Conservation (phyloP, 2,329 filamentous ascomycete genomes). For the Ophiostoma perfectum region DNA sequence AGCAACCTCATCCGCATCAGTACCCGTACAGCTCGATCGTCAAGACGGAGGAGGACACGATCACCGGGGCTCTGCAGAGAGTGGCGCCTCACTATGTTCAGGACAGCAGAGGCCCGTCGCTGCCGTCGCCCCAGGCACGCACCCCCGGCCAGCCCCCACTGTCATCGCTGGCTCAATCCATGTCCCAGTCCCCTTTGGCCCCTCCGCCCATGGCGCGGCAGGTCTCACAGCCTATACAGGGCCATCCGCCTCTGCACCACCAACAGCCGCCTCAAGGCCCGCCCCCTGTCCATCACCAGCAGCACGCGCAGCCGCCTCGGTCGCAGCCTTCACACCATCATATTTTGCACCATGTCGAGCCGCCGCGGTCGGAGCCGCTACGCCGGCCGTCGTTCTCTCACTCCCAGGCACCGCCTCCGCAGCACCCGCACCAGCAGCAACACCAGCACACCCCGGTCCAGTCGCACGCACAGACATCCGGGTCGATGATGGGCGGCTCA, state of each 20-base stretch:
- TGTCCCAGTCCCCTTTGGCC: constrained; percentile 12
- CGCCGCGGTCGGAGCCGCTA: constrained; percentile 14
- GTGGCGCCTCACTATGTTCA: constrained; percentile 21
- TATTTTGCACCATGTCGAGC: constrained; percentile 16
- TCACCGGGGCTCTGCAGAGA: constrained; percentile 19
- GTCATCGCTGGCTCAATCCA: not conserved
- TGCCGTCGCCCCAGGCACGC: constrained; percentile 24
- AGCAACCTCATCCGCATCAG: not conserved
- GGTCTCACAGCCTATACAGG: not conserved
- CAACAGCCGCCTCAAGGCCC: not conserved
- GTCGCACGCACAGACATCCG: not conserved
- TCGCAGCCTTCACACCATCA: constrained; percentile 15
- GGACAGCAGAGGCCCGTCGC: not conserved
- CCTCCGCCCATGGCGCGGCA: constrained; percentile 10
- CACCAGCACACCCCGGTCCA: constrained; percentile 11
- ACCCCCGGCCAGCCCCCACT: constrained; percentile 10
- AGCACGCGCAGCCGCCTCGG: constrained; percentile 15
- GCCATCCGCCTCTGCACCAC: constrained; percentile 6
- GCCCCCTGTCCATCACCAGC: not conserved
- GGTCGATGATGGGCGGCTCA: constrained; percentile 12
- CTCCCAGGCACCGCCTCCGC: not conserved
- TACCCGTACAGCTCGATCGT: constrained; percentile 15
- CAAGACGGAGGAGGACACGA: constrained; percentile 26
- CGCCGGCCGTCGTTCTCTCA: constrained; percentile 19
- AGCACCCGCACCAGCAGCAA: constrained; percentile 11